Evolutionary conservation across 2,329 filamentous ascomycete genomes (phyloP).

Genomic region (Keithomyces neogunnii): DNA sequence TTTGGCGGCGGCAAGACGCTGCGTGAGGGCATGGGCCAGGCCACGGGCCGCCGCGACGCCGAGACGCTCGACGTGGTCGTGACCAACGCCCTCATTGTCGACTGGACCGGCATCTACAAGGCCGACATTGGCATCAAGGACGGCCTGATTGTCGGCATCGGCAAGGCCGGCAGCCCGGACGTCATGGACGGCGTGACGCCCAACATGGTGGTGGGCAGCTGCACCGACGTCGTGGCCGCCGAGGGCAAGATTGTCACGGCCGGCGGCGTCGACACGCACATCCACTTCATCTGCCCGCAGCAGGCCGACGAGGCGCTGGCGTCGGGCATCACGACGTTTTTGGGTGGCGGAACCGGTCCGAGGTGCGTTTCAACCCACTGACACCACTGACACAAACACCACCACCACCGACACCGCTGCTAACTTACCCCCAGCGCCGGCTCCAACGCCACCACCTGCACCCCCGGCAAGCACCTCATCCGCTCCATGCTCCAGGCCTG

Average conservation of each 20-base stretch:
- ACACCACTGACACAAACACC: constrained; percentile 6
- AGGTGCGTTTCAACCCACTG: constrained; percentile 39
- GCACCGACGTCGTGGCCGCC: constrained; percentile 85
- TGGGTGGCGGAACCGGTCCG: constrained; percentile 89
- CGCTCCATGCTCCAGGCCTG: constrained; percentile 83
- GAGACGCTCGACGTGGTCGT: constrained; percentile 78
- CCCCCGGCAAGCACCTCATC: constrained; percentile 75
- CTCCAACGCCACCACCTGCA: constrained; percentile 88
- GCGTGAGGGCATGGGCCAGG: constrained; percentile 92
- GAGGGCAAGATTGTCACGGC: constrained; percentile 85
- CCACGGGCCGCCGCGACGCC: constrained; percentile 62
- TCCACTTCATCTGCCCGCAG: constrained; percentile 93
- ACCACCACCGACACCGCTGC: too few relatives aligned
- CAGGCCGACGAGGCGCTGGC: constrained; percentile 77
- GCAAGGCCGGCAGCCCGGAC: constrained; percentile 95
- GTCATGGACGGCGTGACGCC: constrained; percentile 82
- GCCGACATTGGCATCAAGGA: constrained; percentile 91
- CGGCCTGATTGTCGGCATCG: constrained; percentile 78
- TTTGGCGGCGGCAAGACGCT: constrained; percentile 94
- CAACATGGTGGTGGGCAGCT: constrained; percentile 73
- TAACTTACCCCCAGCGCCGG: constrained; percentile 51
- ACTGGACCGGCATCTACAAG: constrained; percentile 91
- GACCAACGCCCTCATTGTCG: constrained; percentile 81
- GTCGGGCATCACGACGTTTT: constrained; percentile 80
- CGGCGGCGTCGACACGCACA: constrained; percentile 82